A percentile compares a stretch with the other conserved stretches of the same genome.
phyloP scores from a whole-genome alignment of 1,284 basidiomycete genomes.

The Moniliella sp. region DNA sequence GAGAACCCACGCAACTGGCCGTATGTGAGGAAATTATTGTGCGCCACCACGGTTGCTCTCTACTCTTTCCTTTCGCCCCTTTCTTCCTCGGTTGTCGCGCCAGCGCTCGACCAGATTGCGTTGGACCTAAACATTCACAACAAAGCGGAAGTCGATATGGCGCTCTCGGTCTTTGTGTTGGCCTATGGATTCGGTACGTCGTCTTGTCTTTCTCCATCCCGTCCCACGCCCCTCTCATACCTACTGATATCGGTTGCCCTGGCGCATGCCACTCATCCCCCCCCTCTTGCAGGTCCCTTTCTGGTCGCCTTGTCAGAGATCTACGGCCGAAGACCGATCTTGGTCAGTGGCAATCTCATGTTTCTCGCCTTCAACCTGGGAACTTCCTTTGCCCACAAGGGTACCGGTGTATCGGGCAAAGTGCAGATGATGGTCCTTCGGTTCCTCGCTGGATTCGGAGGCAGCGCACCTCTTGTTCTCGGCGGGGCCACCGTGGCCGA shows the following conservation, averaged over 20 bases:
- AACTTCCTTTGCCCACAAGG: conserved; percentile 2
- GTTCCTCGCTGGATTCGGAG: conserved; percentile 25
- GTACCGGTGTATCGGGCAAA: no score
- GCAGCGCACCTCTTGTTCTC: conserved; percentile 20
- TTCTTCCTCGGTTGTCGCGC: conserved; percentile 24
- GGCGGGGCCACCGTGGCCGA: conserved; percentile 49
- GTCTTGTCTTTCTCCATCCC: no score
- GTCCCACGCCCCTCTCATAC: no score
- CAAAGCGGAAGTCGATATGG: conserved; percentile 7
- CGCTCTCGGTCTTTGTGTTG: no score
- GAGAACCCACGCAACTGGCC: conserved; percentile 54
- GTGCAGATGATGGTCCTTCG: conserved; percentile 10
- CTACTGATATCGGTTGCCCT: no score
- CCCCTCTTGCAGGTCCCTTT: conserved; percentile 6
- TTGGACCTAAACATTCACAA: conserved; percentile 10
- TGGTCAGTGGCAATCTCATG: conserved; percentile 15
- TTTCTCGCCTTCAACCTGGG: conserved; percentile 11
- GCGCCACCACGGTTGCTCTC: conserved; percentile 35
- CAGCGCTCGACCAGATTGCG: conserved; percentile 12
- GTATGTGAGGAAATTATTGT: conserved; percentile 44
- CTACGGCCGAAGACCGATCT: conserved; percentile 27
- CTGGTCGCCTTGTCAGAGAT: conserved; percentile 42
- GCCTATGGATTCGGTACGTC: no score
- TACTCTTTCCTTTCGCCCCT: conserved; percentile 23
- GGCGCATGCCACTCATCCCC: not conserved